These are phyloP conservation scores for Przewalskia tangutica DNA, from an alignment of 257 asterid genomes.

Conservation along the genomic window DNA sequence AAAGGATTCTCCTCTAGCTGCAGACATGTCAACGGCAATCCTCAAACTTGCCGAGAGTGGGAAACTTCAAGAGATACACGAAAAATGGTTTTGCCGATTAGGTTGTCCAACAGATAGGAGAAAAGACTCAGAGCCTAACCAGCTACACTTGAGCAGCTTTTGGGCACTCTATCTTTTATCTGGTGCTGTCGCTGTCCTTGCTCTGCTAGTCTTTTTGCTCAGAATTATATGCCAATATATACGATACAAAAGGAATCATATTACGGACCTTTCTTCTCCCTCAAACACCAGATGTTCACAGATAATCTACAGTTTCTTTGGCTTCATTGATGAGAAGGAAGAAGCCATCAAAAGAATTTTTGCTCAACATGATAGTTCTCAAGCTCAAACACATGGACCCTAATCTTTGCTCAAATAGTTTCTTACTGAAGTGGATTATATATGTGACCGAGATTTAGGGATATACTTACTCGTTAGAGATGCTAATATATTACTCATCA, in stretches of 20 bases:
- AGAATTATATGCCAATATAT: constrained; percentile 19
- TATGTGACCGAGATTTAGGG: not conserved
- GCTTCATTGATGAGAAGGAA: constrained; percentile 36
- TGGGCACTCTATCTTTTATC: constrained; percentile 68
- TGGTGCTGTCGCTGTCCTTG: constrained; percentile 23
- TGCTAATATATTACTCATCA: not conserved
- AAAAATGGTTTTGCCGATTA: constrained; percentile 55
- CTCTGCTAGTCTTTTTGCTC: constrained; percentile 9
- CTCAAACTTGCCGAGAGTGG: constrained; percentile 58
- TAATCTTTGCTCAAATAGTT: not conserved
- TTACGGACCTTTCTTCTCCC: constrained; percentile 10
- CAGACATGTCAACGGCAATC: constrained; percentile 70
- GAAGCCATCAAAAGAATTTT: constrained; percentile 28
- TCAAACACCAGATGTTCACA: constrained; percentile 10
- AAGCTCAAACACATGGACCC: not conserved
- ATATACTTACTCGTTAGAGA: not conserved
- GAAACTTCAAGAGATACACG: constrained; percentile 45
- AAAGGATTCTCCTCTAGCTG: constrained; percentile 65
- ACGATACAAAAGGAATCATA: constrained; percentile 17
- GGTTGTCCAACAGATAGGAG: constrained; percentile 41
- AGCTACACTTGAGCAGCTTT: constrained; percentile 62
- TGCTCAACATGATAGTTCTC: constrained; percentile 15
- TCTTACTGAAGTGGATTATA: not conserved
- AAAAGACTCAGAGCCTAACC: constrained; percentile 42
- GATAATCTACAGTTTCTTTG: constrained; percentile 17